phyloP scores from a whole-genome alignment of 169 alveolate genomes.

The Plasmodium ovale region DNA sequence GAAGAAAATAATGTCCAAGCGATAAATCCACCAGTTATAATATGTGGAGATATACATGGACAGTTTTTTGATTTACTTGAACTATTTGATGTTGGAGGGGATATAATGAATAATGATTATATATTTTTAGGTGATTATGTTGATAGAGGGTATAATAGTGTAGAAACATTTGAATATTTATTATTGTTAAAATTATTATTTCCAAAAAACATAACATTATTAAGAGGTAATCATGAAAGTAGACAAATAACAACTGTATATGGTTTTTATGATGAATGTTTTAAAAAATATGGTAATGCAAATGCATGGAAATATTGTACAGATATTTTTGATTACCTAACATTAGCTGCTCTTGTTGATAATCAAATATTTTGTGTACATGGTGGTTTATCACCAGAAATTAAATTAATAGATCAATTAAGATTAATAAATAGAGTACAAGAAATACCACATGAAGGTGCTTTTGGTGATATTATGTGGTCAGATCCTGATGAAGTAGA shows the following conservation, averaged over 20 bases:
- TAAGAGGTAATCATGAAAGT: slow-evolving; percentile 99
- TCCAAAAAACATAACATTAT: slow-evolving; percentile 96
- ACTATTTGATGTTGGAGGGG: slow-evolving; percentile 91
- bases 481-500: slow-evolving; percentile 99
- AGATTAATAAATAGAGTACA: slow-evolving; percentile 93
- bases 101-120: slow-evolving; percentile 93
- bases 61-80: slow-evolving; percentile 96
- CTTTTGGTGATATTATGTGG: slow-evolving; percentile 99
- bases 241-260: slow-evolving; percentile 98
- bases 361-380: slow-evolving; percentile 97
- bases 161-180: slow-evolving; percentile 98
- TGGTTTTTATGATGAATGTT: slow-evolving; percentile 99
- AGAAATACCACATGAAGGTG: slow-evolving; percentile 99
- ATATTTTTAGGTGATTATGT: slow-evolving; percentile 99
- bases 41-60: slow-evolving; percentile 99
- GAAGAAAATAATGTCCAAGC: slow-evolving; percentile 97
- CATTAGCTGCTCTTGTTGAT: slow-evolving; percentile 97
- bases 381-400: slow-evolving; percentile 98
- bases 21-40: slow-evolving; percentile 98
- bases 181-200: slow-evolving; percentile 96
- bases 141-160: slow-evolving; percentile 99
- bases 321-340: slow-evolving; percentile 98
- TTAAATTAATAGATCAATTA: slow-evolving; percentile 94
- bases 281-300: slow-evolving; percentile 98
- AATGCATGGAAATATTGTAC: slow-evolving; percentile 98